Evolutionary conservation across 768 basidiomycete species (phyloP).

Genomic region (Boletellus sp.): DNA sequence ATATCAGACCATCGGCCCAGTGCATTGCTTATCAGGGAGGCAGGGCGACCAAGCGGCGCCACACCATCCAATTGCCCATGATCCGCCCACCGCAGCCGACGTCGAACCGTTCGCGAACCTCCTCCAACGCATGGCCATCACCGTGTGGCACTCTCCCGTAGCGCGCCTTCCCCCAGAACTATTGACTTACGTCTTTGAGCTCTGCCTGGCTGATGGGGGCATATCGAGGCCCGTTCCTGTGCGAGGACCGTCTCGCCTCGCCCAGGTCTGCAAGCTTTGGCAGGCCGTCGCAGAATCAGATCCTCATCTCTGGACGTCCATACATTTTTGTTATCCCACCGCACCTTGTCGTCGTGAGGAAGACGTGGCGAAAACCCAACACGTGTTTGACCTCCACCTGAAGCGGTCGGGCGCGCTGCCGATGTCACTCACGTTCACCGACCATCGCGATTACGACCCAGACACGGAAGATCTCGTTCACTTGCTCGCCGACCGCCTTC

Average conservation of each 20-base stretch:
- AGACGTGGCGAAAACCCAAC: conserved; percentile 3
- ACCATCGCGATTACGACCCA: conserved; percentile 10
- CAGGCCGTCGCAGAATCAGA: conserved; percentile 7
- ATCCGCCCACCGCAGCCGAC: background rate
- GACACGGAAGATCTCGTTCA: conserved; percentile 6
- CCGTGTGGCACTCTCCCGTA: background rate
- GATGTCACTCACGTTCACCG: conserved; percentile 19
- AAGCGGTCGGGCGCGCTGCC: conserved; percentile 12
- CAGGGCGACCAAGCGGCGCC: background rate
- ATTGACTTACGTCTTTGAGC: conserved; percentile 22
- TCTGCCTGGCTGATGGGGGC: background rate
- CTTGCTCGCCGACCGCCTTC: conserved; percentile 13
- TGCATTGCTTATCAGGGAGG: background rate
- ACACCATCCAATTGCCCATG: background rate
- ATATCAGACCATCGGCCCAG: background rate
- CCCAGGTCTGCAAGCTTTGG: conserved; percentile 22
- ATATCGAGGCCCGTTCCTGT: background rate
- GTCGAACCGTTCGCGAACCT: background rate
- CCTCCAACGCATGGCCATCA: background rate
- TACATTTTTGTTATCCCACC: conserved; percentile 13
- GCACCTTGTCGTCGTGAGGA: background rate
- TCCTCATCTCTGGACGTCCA: conserved; percentile 22
- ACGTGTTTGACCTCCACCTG: conserved; percentile 8
- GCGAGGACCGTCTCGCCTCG: conserved; percentile 10
- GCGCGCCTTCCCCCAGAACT: conserved; percentile 32